Conservation (phyloP, 1,284 basidiomycete species). For the Tetrapyrgos nigripes region DNA sequence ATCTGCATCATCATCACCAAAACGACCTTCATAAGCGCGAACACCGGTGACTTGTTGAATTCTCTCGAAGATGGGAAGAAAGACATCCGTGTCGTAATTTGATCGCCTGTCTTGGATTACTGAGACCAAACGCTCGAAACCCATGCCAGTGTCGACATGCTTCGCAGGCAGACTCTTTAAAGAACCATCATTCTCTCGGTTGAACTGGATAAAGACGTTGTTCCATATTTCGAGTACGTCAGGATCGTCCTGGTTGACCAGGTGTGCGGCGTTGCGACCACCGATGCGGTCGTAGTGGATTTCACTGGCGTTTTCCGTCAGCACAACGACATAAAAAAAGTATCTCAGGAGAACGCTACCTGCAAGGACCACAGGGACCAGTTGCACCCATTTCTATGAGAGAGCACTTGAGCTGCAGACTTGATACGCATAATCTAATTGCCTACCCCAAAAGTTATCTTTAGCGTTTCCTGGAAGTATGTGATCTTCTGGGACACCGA, state of each 20-base stretch:
- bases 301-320: no score
- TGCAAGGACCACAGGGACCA: conserved; percentile 97
- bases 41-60: conserved; percentile 93
- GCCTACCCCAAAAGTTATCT: conserved; percentile 98
- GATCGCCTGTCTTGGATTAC: conserved; percentile 91
- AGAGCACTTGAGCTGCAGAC: neutral
- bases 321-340: conserved; percentile 10
- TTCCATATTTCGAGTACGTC: conserved; percentile 99
- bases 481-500: conserved; percentile 89
- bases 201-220: conserved; percentile 99
- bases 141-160: conserved; percentile 99
- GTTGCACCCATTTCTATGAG: conserved; percentile 94
- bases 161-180: conserved; percentile 87
- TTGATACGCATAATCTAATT: neutral
- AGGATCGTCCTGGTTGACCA: conserved; percentile 96
- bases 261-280: conserved; percentile 87
- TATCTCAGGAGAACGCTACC: conserved; percentile 40
- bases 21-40: conserved; percentile 87
- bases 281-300: conserved; percentile 98
- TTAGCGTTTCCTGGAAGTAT: conserved; percentile 95
- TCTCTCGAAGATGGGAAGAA: conserved; percentile 87
- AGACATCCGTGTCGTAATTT: conserved; percentile 98
- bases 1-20: conserved; percentile 92
- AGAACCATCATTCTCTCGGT: conserved; percentile 89
- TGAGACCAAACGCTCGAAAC: conserved; percentile 97